These are phyloP conservation scores for Aspergillus calidoustus DNA, from an alignment of 2,329 filamentous ascomycete genomes.

Conservation along the genomic window DNA sequence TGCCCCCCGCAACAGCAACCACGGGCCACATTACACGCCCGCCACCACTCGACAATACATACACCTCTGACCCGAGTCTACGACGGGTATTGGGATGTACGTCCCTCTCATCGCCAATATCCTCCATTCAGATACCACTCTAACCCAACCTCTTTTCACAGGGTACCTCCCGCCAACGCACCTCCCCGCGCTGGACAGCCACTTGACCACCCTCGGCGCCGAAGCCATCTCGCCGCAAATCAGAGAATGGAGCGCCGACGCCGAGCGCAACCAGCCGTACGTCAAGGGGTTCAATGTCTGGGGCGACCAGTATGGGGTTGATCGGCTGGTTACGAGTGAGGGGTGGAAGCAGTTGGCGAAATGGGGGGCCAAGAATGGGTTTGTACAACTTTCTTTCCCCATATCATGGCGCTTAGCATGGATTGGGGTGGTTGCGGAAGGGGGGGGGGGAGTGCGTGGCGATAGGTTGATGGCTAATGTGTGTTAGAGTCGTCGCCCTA, in stretches of 20 bases:
- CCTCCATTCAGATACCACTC: not conserved
- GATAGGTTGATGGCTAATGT: not conserved
- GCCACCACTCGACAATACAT: conserved; percentile 60
- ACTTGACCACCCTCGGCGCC: conserved; percentile 33
- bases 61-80: conserved; percentile 59
- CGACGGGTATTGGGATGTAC: conserved; percentile 58
- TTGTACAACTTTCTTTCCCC: not conserved
- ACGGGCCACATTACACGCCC: conserved; percentile 62
- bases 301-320: conserved; percentile 57
- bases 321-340: conserved; percentile 65
- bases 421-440: too few relatives aligned
- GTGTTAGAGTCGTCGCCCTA: conserved; percentile 29
- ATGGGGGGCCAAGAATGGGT: conserved; percentile 40
- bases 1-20: conserved; percentile 39
- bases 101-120: conserved; percentile 16
- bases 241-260: conserved; percentile 55
- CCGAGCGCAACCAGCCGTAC: conserved; percentile 68
- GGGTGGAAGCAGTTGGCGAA: conserved; percentile 61
- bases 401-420: too few relatives aligned
- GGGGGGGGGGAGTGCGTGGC: too few relatives aligned
- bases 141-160: conserved; percentile 6
- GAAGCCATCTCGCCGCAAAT: conserved; percentile 38
- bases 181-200: conserved; percentile 55
- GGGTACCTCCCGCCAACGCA: conserved; percentile 54
- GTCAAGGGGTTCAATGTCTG: conserved; percentile 66